Evolutionary conservation across 768 basidiomycete species (phyloP).

Genomic region (Cyclocybe cylindracea): DNA sequence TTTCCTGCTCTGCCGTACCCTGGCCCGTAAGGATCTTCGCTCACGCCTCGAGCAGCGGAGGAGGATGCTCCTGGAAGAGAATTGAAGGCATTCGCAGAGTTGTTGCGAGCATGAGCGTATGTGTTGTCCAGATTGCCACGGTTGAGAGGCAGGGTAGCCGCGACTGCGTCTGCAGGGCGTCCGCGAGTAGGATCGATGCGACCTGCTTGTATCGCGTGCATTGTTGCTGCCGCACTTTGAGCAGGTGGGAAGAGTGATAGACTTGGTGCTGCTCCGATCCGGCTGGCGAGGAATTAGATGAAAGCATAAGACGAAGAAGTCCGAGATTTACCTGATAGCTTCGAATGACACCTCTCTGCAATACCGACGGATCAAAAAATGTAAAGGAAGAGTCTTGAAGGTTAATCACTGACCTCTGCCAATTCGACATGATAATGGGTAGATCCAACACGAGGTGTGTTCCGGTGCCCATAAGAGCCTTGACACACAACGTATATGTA

Average conservation of each 20-base stretch:
- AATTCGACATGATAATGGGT: constrained; percentile 82
- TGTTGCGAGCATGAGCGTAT: constrained; percentile 2
- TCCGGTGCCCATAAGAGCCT: constrained; percentile 73
- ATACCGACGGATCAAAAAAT: constrained; percentile 4
- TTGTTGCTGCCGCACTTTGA: constrained; percentile 3
- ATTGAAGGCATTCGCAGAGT: constrained; percentile 14
- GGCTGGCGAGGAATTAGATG: constrained; percentile 27
- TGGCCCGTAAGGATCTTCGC: constrained; percentile 22
- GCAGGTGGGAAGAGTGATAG: constrained; percentile 40
- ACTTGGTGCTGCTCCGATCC: constrained; percentile 48
- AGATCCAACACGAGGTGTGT: constrained; percentile 68
- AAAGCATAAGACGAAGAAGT: constrained; percentile 14
- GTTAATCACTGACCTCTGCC: constrained; percentile 66
- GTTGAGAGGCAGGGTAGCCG: constrained; percentile 21
- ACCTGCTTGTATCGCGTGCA: not conserved
- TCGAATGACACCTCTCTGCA: constrained; percentile 71
- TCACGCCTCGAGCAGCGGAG: constrained; percentile 7
- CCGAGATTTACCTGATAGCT: constrained; percentile 53
- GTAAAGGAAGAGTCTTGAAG: constrained; percentile 1
- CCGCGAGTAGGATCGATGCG: constrained; percentile 13
- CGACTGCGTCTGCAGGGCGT: constrained; percentile 15
- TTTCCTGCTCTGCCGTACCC: constrained; percentile 13
- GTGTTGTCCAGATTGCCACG: constrained; percentile 13
- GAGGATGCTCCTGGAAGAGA: constrained; percentile 14
- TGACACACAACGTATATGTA: constrained; percentile 74